Evolutionary conservation across 208 protist species (phyloP), one percentile per base, ranked within the genome.

Genomic region (Angomonas deanei): DNA sequence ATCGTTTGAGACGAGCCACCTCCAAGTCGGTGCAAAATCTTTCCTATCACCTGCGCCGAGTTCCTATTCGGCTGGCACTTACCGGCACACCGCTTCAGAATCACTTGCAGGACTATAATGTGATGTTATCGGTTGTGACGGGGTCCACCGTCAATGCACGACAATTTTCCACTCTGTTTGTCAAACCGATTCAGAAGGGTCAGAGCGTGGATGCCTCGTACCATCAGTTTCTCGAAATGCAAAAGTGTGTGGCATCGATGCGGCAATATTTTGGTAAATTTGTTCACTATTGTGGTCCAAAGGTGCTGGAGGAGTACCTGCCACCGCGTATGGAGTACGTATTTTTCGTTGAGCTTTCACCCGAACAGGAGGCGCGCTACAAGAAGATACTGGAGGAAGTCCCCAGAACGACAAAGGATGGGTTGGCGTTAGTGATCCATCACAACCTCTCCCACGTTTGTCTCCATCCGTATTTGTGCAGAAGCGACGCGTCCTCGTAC

Each of bases 11-110:
- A 10, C 66, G 63, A 2, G 58, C 34, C 26, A 72, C 65, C 19
- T 88, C 82, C 13, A 70, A 66, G 28, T 70, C 93, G 21, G 76
- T 91, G 23, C 62, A 42, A 15, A 63, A 54, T 4, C 68, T 96
- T 13, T 54, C 58, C 28, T 46, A 74, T 42, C 76, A 89, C 66
- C 49, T 88, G 17, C 70, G 66, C 26, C 38, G 63, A 28, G 69
- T 88, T 33, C 88, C 85, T 64, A 69, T 94, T 46, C 86, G 92
- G 11, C 34, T 97, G 10, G 86, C 88, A 0, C 78, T 97, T 4
- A 97, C 92, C 2, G 92, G 92, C 19, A 96, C 90, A 10, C 90
- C 90, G 23, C 68, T 96, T 27, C 90, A 96, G 65, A 96, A 96
- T 49, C 82, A 96, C 63, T 64, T 97, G 10, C 76, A 82, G 36